These are phyloP conservation scores for Backusella morwellensis DNA, from an alignment of 192 early-diverging fungal species.

Conservation along the genomic window DNA sequence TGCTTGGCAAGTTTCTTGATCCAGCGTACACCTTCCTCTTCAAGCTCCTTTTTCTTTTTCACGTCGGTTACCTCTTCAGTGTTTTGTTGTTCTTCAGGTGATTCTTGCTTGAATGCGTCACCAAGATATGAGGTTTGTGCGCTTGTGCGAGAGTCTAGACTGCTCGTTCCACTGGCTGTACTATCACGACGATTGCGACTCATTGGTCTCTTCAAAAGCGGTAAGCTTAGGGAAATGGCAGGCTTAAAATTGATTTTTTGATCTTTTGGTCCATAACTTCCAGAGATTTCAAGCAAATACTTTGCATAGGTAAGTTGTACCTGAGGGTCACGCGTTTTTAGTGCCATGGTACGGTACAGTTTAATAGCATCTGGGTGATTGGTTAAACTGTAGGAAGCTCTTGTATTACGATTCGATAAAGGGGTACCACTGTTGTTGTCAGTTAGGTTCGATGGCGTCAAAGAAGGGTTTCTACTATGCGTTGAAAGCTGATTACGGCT, in stretches of 20 bases:
- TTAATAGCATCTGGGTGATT: conserved; percentile 41
- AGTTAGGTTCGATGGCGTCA: neutral
- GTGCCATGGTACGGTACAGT: conserved; percentile 73
- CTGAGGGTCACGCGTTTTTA: conserved; percentile 71
- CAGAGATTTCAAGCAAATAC: conserved; percentile 68
- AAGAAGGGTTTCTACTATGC: conserved; percentile 5
- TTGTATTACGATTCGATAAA: neutral
- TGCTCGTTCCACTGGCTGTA: conserved; percentile 15
- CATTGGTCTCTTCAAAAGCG: neutral
- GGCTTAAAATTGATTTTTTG: neutral
- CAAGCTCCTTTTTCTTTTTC: conserved; percentile 16
- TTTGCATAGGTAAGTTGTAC: conserved; percentile 78
- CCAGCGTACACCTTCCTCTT: conserved; percentile 68
- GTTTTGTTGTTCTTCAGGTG: conserved; percentile 11
- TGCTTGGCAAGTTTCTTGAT: conserved; percentile 65
- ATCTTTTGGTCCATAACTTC: conserved; percentile 22
- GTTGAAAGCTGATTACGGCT: neutral
- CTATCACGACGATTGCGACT: conserved; percentile 11
- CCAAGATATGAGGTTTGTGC: neutral
- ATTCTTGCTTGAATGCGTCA: neutral
- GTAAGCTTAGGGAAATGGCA: neutral
- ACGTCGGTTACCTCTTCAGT: neutral
- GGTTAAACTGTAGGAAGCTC: conserved; percentile 24
- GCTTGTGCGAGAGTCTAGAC: conserved; percentile 7
- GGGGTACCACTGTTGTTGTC: neutral